Percentiles rank a stretch among this genome's conserved stretches.
Evolutionary conservation across 257 asterid species (phyloP).

Genomic region (Linaria vulgaris): DNA sequence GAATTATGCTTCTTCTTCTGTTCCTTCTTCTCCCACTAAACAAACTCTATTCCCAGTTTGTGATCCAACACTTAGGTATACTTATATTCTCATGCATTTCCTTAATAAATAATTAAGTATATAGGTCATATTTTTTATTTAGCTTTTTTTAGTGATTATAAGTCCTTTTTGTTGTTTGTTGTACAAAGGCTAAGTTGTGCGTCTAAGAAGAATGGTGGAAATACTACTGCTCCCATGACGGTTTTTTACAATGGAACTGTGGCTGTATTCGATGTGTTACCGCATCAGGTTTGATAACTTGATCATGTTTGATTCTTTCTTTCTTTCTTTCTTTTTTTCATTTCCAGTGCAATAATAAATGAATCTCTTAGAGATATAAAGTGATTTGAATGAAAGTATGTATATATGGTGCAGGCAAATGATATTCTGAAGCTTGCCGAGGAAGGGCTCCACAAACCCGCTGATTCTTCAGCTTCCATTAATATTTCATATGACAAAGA

Average conservation of each 20-base stretch:
- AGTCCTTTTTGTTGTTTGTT: background rate
- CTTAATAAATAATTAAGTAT: too few species aligned
- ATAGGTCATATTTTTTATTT: too few species aligned
- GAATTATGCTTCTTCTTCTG: constrained; percentile 20
- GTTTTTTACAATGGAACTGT: constrained; percentile 46
- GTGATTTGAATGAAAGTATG: too few species aligned
- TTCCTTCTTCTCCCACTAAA: constrained; percentile 23
- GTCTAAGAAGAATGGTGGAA: constrained; percentile 11
- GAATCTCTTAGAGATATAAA: background rate
- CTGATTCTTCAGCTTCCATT: constrained; percentile 9
- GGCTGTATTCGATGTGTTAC: constrained; percentile 34
- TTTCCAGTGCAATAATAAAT: too few species aligned
- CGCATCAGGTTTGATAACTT: too few species aligned
- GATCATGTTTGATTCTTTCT: too few species aligned
- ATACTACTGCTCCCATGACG: constrained; percentile 40
- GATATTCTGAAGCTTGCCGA: constrained; percentile 34
- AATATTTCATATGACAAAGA: background rate
- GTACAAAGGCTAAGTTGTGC: constrained; percentile 14
- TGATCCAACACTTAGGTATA: constrained; percentile 33
- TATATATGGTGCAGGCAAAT: constrained; percentile 35
- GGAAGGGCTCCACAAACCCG: constrained; percentile 15
- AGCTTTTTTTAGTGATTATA: too few species aligned
- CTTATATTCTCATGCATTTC: background rate
- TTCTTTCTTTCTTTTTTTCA: too few species aligned
- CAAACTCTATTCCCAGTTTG: constrained; percentile 7